A percentile compares a stretch with the other conserved stretches of the same genome.
Conservation (phyloP, 306 rosid genomes). For the Elaeagnus macrophylla region DNA sequence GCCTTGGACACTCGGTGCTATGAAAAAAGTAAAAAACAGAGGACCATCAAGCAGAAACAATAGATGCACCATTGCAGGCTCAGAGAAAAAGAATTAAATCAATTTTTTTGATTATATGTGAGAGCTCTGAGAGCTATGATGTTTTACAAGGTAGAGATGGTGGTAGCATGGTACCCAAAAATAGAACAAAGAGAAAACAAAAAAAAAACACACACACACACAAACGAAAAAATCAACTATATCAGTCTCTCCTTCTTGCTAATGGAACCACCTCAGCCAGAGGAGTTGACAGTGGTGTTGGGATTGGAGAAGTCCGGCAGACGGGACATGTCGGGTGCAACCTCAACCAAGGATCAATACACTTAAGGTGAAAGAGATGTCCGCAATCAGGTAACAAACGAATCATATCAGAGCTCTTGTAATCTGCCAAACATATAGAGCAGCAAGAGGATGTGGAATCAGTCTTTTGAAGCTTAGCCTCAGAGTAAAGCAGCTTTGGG, state of each 20-base stretch:
- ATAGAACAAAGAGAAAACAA: too few relatives aligned
- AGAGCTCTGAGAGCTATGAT: too few relatives aligned
- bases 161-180: too few relatives aligned
- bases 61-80: too few relatives aligned
- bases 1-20: too few relatives aligned
- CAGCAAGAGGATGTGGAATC: constrained; percentile 52
- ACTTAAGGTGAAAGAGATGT: constrained; percentile 61
- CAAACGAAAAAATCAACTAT: too few relatives aligned
- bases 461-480: constrained; percentile 41
- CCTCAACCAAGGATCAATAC: constrained; percentile 86
- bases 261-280: constrained; percentile 84
- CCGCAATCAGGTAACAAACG: constrained; percentile 71
- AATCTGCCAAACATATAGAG: constrained; percentile 76
- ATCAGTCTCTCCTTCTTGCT: constrained; percentile 48
- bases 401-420: constrained; percentile 46
- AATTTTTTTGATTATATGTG: too few relatives aligned
- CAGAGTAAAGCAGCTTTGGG: constrained; percentile 65
- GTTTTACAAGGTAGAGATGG: too few relatives aligned
- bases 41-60: too few relatives aligned
- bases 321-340: constrained; percentile 81
- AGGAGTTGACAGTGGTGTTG: constrained; percentile 87
- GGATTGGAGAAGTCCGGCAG: constrained; percentile 83
- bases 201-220: too few relatives aligned
- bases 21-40: too few relatives aligned
- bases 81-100: too few relatives aligned